Conservation (phyloP, 805 yeast species). For the Metahyphopichia silvanorum region DNA sequence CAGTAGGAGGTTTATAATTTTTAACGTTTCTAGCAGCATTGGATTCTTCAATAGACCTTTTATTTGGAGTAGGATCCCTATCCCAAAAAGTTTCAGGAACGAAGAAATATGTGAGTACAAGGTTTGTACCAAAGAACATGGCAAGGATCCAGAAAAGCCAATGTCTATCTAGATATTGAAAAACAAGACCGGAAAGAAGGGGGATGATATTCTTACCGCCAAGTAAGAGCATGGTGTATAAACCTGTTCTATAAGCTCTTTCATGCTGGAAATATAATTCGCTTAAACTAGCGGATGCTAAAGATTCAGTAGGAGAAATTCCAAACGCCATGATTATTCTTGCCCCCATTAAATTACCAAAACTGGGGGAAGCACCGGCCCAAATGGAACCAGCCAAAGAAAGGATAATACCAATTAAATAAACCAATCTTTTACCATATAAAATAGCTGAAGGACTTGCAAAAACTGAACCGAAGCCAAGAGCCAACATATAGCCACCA, state of each 20-base stretch:
- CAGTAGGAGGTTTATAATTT: slow-evolving; percentile 18
- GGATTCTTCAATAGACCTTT: slow-evolving; percentile 47
- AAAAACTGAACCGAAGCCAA: slow-evolving; percentile 57
- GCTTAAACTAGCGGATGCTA: slow-evolving; percentile 59
- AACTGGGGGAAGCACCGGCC: slow-evolving; percentile 49
- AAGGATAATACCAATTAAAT: slow-evolving; percentile 44
- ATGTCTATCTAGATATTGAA: slow-evolving; percentile 47
- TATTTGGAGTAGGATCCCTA: slow-evolving; percentile 48
- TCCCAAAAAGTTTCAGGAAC: slow-evolving; percentile 69
- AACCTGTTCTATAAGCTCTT: slow-evolving; percentile 57
- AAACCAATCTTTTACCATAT: slow-evolving; percentile 57
- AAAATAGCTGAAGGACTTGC: slow-evolving; percentile 57
- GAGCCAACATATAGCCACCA: slow-evolving; percentile 55
- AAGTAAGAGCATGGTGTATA: slow-evolving; percentile 54
- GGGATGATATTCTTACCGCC: slow-evolving; percentile 64
- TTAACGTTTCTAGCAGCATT: slow-evolving; percentile 39
- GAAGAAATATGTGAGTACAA: slow-evolving; percentile 45
- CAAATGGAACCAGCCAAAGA: slow-evolving; percentile 53
- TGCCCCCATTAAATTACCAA: slow-evolving; percentile 53
- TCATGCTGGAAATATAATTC: slow-evolving; percentile 61
- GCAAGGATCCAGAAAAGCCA: slow-evolving; percentile 63
- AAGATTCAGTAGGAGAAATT: slow-evolving; percentile 57
- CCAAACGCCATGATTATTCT: slow-evolving; percentile 60
- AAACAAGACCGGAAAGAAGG: slow-evolving; percentile 51
- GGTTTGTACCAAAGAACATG: slow-evolving; percentile 47